Evolutionary conservation across 2,329 filamentous ascomycete species (phyloP).

Genomic region (Fusarium marasasianum): DNA sequence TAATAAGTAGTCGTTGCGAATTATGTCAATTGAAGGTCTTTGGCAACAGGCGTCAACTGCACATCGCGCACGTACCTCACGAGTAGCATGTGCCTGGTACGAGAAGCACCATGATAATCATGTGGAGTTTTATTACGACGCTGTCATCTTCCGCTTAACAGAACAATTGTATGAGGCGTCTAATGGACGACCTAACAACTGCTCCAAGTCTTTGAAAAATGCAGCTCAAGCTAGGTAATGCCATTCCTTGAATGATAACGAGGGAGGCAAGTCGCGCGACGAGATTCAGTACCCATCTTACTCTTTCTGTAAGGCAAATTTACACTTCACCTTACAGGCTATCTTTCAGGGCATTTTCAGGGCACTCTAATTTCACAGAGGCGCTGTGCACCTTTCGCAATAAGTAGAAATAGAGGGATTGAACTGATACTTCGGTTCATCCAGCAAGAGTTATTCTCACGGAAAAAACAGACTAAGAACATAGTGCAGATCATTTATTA

Average conservation of each 20-base stretch:
- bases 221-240: neutral
- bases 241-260: accelerated
- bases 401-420: no score
- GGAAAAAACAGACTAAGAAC: neutral
- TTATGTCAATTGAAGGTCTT: no score
- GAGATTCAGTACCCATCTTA: neutral
- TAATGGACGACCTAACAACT: accelerated
- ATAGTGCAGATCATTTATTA: neutral
- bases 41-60: no score
- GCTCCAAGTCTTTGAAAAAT: neutral
- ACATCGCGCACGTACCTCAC: no score
- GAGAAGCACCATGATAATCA: no score
- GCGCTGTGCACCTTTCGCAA: neutral
- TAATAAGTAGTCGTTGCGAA: no score
- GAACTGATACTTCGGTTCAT: neutral
- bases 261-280: neutral
- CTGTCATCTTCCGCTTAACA: accelerated
- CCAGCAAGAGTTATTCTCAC: neutral
- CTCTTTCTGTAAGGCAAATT: neutral
- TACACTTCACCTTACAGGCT: no score
- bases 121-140: accelerated
- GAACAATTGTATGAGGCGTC: neutral
- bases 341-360: neutral
- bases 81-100: no score
- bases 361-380: accelerated